Percentiles rank a stretch among this genome's conserved stretches.
Evolutionary conservation across 805 yeast genomes (phyloP).

Genomic region (Candida methanosorbosa): DNA sequence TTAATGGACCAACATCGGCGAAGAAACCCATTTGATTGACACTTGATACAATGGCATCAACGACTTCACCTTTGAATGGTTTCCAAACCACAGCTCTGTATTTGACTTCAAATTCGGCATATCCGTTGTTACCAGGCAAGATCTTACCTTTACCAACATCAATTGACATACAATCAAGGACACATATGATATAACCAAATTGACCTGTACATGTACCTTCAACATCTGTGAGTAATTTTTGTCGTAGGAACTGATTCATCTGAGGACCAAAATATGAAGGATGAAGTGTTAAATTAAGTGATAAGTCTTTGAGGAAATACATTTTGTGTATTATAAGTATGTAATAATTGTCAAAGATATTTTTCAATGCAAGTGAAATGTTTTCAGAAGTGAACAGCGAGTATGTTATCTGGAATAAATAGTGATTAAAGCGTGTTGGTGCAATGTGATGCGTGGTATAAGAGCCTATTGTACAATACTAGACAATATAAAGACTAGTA

Average conservation of each 20-base stretch:
- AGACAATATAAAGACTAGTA: too few relatives aligned
- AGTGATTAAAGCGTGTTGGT: too few relatives aligned
- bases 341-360: too few relatives aligned
- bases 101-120: constrained; percentile 93
- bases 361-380: too few relatives aligned
- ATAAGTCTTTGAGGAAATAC: constrained; percentile 64
- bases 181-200: constrained; percentile 95
- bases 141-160: constrained; percentile 94
- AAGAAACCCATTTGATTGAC: constrained; percentile 94
- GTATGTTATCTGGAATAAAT: too few relatives aligned
- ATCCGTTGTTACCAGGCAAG: constrained; percentile 76
- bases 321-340: too few relatives aligned
- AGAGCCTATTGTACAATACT: too few relatives aligned
- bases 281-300: constrained; percentile 86
- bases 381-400: too few relatives aligned
- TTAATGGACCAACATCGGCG: constrained; percentile 95
- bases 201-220: constrained; percentile 99
- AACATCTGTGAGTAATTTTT: constrained; percentile 87
- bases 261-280: constrained; percentile 98
- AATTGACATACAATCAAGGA: constrained; percentile 85
- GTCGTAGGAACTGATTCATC: constrained; percentile 88
- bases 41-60: constrained; percentile 90
- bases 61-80: constrained; percentile 98
- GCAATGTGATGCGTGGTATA: too few relatives aligned
- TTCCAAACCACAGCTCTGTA: constrained; percentile 97